These are phyloP conservation scores for Geoglossum glabrum DNA, from an alignment of 495 filamentous ascomycete species.

Conservation along the genomic window DNA sequence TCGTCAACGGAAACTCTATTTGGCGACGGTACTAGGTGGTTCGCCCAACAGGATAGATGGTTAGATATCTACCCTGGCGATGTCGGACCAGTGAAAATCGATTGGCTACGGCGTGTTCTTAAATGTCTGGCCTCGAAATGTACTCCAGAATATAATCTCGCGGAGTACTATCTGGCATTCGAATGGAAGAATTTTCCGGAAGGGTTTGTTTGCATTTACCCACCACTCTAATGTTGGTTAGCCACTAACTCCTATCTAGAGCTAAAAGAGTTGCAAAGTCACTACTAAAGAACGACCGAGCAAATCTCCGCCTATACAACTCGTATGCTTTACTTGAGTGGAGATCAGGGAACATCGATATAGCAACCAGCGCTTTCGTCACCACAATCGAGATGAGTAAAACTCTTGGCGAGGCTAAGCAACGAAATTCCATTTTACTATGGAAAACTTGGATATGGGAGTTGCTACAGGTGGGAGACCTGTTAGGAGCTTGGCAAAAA, in stretches of 20 bases:
- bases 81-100: slow-evolving; percentile 15
- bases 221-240: not conserved
- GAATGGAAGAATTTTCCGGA: slow-evolving; percentile 35
- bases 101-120: slow-evolving; percentile 34
- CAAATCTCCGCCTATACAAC: slow-evolving; percentile 53
- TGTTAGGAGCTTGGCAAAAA: slow-evolving; percentile 25
- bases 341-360: slow-evolving; percentile 28
- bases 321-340: slow-evolving; percentile 57
- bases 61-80: slow-evolving; percentile 8
- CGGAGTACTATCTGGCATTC: slow-evolving; percentile 53
- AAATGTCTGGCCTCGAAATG: slow-evolving; percentile 29
- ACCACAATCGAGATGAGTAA: slow-evolving; percentile 39
- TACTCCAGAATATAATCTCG: slow-evolving; percentile 30
- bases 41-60: slow-evolving; percentile 22
- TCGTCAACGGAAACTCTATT: slow-evolving; percentile 22
- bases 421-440: slow-evolving; percentile 30
- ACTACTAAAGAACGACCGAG: slow-evolving; percentile 44
- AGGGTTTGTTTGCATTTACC: not conserved
- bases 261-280: slow-evolving; percentile 52
- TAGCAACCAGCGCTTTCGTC: slow-evolving; percentile 42
- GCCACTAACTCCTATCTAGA: slow-evolving; percentile 8
- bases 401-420: slow-evolving; percentile 19
- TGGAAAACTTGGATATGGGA: slow-evolving; percentile 61
- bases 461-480: slow-evolving; percentile 29
- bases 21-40: slow-evolving; percentile 20